Percentiles rank a stretch among this genome's conserved stretches.
Evolutionary conservation across 1,139 yeast genomes (phyloP).

Genomic region (Pichia sp.): DNA sequence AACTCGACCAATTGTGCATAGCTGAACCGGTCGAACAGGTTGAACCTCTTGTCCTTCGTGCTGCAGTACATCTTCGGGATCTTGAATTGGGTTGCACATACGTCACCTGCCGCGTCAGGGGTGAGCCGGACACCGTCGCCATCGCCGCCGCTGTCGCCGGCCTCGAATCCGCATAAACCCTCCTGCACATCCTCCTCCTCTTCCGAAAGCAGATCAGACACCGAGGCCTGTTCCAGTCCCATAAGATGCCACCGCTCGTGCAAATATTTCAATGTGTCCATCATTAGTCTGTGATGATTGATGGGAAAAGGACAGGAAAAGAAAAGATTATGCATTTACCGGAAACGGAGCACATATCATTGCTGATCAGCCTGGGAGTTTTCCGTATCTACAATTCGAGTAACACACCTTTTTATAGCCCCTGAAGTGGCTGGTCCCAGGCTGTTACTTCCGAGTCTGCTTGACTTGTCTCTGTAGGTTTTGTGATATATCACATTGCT

Average conservation of each 20-base stretch:
- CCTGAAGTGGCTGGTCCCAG: background rate
- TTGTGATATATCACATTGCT: background rate
- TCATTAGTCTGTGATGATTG: background rate
- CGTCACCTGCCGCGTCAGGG: background rate
- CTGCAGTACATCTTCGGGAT: constrained; percentile 7
- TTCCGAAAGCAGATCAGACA: background rate
- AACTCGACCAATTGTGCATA: constrained; percentile 9
- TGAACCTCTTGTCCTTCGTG: background rate
- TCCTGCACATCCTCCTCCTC: too few relatives aligned
- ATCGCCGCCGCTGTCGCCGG: too few relatives aligned
- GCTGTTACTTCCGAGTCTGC: too few relatives aligned
- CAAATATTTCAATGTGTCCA: background rate
- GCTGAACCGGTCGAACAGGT: constrained; percentile 8
- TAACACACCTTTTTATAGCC: background rate
- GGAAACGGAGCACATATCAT: too few relatives aligned
- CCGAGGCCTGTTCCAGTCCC: background rate
- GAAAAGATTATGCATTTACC: too few relatives aligned
- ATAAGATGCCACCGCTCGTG: background rate
- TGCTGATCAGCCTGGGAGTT: too few relatives aligned
- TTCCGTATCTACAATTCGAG: too few relatives aligned
- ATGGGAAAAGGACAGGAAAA: background rate
- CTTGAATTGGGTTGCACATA: background rate
- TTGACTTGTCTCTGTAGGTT: background rate
- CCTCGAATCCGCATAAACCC: too few relatives aligned
- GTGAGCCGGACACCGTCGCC: too few relatives aligned